phyloP scores from a whole-genome alignment of 306 rosid species.

The Acacia confusa region DNA sequence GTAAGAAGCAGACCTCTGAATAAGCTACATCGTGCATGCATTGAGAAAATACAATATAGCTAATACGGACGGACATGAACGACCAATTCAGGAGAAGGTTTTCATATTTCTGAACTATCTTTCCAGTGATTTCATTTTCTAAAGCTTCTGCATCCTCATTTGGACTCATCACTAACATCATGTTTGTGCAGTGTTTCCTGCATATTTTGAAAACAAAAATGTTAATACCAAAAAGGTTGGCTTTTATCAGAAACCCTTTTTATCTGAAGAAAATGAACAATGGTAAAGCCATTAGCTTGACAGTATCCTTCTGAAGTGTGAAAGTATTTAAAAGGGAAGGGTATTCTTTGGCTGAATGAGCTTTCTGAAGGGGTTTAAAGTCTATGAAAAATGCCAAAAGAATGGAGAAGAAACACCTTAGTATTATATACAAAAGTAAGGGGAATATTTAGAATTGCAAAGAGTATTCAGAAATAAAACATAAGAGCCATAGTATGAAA shows the following conservation, averaged over 20 bases:
- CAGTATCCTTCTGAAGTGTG: not conserved
- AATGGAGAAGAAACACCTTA: too few species aligned
- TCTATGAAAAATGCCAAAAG: too few species aligned
- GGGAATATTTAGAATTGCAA: too few species aligned
- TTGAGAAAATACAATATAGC: conserved; percentile 24
- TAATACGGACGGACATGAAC: conserved; percentile 71
- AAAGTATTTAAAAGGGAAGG: not conserved
- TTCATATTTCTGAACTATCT: conserved; percentile 30
- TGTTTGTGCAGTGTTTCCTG: conserved; percentile 88
- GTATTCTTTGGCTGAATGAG: not conserved
- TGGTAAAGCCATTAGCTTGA: not conserved
- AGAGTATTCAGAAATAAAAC: too few species aligned
- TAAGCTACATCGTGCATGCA: not conserved
- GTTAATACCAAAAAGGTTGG: not conserved
- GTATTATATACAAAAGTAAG: too few species aligned
- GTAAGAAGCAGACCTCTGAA: not conserved
- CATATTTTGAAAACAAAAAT: conserved; percentile 20
- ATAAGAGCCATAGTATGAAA: too few species aligned
- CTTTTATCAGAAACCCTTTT: too few species aligned
- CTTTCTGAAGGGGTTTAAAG: too few species aligned
- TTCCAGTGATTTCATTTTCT: conserved; percentile 48
- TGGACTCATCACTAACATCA: conserved; percentile 21
- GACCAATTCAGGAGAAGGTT: conserved; percentile 83
- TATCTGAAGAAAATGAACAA: not conserved
- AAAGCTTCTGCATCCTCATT: conserved; percentile 39